phyloP scores from a whole-genome alignment of 805 yeast genomes.

The Wickerhamomyces chambardii region DNA sequence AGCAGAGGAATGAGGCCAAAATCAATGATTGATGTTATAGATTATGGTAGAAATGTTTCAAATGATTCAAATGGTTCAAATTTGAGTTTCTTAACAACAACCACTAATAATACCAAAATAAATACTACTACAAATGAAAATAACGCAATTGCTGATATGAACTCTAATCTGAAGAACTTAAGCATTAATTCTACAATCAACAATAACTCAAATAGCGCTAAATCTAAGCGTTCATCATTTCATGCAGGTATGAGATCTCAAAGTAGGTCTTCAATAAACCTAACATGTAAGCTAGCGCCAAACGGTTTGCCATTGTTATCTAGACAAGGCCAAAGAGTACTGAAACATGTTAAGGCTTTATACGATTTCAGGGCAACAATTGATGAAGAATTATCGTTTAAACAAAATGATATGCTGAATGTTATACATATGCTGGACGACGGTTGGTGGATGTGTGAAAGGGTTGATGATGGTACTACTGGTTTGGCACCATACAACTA shows the following conservation, averaged over 20 bases:
- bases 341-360: conserved; percentile 43
- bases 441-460: conserved; percentile 72
- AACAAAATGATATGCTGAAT: conserved; percentile 45
- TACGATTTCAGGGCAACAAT: conserved; percentile 52
- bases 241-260: conserved; percentile 15
- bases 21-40: conserved; percentile 11
- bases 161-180: no score
- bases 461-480: conserved; percentile 23
- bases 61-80: neutral
- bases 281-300: conserved; percentile 15
- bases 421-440: conserved; percentile 53
- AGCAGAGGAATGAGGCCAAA: conserved; percentile 15
- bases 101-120: no score
- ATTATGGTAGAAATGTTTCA: neutral
- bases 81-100: no score
- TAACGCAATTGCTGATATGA: neutral
- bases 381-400: conserved; percentile 51
- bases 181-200: no score
- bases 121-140: neutral
- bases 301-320: conserved; percentile 36
- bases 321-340: conserved; percentile 43
- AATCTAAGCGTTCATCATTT: conserved; percentile 12
- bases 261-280: conserved; percentile 15
- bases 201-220: neutral
- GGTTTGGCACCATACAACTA: conserved; percentile 65